Evolutionary conservation across 1,284 basidiomycete genomes (phyloP).

Genomic region (Coniferiporia sulphurascens): DNA sequence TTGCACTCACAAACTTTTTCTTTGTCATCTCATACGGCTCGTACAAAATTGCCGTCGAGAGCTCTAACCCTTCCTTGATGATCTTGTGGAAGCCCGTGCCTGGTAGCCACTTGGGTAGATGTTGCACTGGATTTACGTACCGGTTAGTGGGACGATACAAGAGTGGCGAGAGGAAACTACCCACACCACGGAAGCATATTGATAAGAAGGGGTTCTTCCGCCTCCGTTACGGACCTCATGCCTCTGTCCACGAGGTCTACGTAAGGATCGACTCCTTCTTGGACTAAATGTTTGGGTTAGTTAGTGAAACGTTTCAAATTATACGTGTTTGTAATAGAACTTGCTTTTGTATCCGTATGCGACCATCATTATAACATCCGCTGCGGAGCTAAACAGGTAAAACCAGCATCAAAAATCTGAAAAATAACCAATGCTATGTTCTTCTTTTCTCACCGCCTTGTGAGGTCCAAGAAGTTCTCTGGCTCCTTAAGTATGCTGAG

Average conservation of each 20-base stretch:
- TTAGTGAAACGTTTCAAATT: background rate
- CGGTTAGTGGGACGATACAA: background rate
- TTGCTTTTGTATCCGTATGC: conserved; percentile 15
- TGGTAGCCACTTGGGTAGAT: conserved; percentile 22
- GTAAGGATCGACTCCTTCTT: conserved; percentile 4
- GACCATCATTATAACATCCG: conserved; percentile 6
- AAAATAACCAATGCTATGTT: background rate
- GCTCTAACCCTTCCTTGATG: background rate
- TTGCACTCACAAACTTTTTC: background rate
- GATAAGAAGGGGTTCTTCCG: conserved; percentile 16
- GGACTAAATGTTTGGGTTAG: background rate
- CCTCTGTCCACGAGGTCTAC: conserved; percentile 12
- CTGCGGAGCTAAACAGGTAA: background rate
- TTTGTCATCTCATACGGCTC: background rate
- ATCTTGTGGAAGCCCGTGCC: conserved; percentile 13
- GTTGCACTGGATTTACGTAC: conserved; percentile 12
- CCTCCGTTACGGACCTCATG: conserved; percentile 15
- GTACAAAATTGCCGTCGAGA: conserved; percentile 3
- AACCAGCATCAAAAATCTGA: background rate
- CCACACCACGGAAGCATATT: conserved; percentile 14
- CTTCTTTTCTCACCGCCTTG: background rate
- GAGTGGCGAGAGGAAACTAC: background rate
- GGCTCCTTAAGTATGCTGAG: background rate
- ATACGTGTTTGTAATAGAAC: background rate
- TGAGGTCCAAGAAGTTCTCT: background rate